phyloP scores from a whole-genome alignment of 164 flowering plant species.

The Sextonia rubra region DNA sequence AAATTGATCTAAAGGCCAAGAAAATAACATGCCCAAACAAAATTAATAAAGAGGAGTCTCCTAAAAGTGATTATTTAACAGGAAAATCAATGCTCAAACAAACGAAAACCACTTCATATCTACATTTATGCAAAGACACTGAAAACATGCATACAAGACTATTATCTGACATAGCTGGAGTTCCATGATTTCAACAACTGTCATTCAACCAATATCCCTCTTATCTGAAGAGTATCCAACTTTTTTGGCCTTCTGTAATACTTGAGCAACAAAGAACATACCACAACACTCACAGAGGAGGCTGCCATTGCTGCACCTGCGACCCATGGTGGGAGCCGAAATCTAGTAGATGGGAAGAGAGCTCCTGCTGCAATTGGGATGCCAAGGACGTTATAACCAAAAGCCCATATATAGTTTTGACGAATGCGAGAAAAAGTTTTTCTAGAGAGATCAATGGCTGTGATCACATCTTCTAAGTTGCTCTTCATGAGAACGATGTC shows the following conservation, averaged over 20 bases:
- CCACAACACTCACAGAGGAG: constrained; percentile 78
- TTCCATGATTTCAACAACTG: too few species aligned
- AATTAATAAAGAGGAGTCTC: background rate
- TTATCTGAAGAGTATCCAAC: constrained; percentile 40
- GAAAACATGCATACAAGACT: too few species aligned
- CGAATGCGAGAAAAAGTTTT: constrained; percentile 61
- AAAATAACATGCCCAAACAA: too few species aligned
- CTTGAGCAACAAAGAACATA: constrained; percentile 59
- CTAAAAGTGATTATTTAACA: background rate
- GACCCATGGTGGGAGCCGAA: constrained; percentile 77
- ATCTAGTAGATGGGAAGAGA: constrained; percentile 52
- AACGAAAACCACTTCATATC: background rate
- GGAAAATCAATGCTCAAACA: background rate
- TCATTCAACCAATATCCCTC: constrained; percentile 40
- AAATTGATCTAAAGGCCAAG: too few species aligned
- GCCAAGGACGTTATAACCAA: constrained; percentile 64
- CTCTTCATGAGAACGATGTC: constrained; percentile 79
- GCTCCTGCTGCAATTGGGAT: constrained; percentile 74
- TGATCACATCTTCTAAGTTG: constrained; percentile 77
- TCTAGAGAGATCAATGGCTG: constrained; percentile 71
- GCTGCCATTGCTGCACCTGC: constrained; percentile 90
- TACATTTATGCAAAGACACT: background rate
- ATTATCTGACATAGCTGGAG: too few species aligned
- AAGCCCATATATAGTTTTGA: constrained; percentile 71
- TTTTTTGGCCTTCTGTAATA: constrained; percentile 52